A percentile compares a stretch with the other conserved stretches of the same genome.
phyloP scores from a whole-genome alignment of 768 basidiomycete genomes.

The Holtermannia corniformis region DNA sequence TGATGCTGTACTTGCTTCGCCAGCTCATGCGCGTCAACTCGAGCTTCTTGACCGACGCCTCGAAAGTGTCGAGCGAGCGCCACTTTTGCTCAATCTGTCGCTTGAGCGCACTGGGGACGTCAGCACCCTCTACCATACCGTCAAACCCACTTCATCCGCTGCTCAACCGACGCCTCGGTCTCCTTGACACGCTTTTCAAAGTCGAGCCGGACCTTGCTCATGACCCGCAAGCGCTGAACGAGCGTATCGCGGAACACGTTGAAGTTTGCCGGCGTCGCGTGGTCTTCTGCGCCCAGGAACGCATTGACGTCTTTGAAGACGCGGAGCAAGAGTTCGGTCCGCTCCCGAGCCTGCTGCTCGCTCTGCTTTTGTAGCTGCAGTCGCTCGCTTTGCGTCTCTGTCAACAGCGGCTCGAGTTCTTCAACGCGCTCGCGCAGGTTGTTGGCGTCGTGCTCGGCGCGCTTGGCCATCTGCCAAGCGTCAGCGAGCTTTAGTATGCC shows the following conservation, averaged over 20 bases:
- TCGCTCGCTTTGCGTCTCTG: conserved; percentile 44
- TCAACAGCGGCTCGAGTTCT: conserved; percentile 69
- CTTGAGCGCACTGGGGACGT: conserved; percentile 52
- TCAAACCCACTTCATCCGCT: conserved; percentile 51
- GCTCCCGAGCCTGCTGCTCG: conserved; percentile 83
- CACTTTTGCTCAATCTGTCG: conserved; percentile 80
- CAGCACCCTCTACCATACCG: not conserved
- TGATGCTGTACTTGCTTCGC: conserved; percentile 69
- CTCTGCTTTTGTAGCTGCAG: conserved; percentile 67
- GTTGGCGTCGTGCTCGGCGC: conserved; percentile 59
- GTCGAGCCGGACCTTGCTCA: conserved; percentile 72
- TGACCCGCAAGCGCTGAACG: conserved; percentile 70
- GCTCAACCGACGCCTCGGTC: conserved; percentile 59
- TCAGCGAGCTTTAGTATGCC: not conserved
- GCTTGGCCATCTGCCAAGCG: conserved; percentile 47
- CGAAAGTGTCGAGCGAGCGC: conserved; percentile 89
- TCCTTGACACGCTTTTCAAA: conserved; percentile 81
- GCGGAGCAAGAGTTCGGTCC: conserved; percentile 79
- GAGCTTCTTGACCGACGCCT: conserved; percentile 68
- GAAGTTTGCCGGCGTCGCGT: conserved; percentile 59
- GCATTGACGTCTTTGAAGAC: conserved; percentile 94
- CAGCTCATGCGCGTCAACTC: conserved; percentile 71
- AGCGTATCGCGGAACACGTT: conserved; percentile 89
- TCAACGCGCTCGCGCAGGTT: conserved; percentile 54
- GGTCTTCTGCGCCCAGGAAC: conserved; percentile 57